Base-by-base conservation (phyloP, 73 alveolate species). In the Uronychia setigera region DNA sequence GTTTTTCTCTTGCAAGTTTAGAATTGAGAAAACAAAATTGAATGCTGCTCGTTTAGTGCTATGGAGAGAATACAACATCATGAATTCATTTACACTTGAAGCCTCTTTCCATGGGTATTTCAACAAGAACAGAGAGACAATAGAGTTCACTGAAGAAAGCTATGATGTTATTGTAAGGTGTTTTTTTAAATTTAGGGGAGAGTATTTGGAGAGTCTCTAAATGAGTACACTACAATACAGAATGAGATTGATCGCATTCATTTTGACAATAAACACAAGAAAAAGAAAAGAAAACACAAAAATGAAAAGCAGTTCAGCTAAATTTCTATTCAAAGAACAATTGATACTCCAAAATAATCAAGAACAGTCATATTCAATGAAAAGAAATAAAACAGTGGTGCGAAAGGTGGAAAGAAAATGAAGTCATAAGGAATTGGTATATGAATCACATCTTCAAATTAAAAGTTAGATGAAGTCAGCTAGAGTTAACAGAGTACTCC, bases 61-160 rank as follows among this genome's bases (percentile, higher is more conserved):
- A 9, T 83, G 74, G 58, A 76, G 88, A 33, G 87, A 83, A 31
- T 88, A 83, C 67, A 82, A 83, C 46, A 83, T 88, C 28, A 29
- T 82, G 29, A 78, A 81, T 35, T 77, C 91, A 46, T 88, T 81
- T 60, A 84, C 89, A 31, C 60, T 88, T 11, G 94, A 84, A 57
- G 81, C 87, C 0, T 83, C 91, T n/a, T 75, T 80, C 60, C 88
- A 77, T 60, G 94, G 91, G 1, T 88, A 88, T 77, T 67, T 88
- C 32, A 82, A 76, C 58, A 75, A 88, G 59, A 78, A 82, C 1
- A 58, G 92, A 35, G 31, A 89, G 46, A 84, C 80, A 26, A 59
- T 76, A 28, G 80, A 33, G 28, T 89, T 89, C 59, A 80, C 81
- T 0, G 81, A 83, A 27, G 29, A 76, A 0, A 35, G 82, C 14